phyloP scores from a whole-genome alignment of 129 eudicot genomes.

The Tanacetum coccineum region DNA sequence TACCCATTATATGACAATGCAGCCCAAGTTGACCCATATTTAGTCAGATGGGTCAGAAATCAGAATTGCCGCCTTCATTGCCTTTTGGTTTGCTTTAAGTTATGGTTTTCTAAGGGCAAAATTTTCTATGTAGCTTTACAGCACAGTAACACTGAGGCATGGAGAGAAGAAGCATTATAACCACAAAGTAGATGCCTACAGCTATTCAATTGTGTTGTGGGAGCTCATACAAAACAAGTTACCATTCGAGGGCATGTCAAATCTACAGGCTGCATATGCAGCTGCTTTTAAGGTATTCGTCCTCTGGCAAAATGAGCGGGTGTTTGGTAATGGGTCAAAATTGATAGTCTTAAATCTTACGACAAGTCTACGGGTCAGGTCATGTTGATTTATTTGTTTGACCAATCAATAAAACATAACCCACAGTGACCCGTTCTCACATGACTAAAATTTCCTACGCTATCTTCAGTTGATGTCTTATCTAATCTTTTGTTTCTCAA shows the following conservation, averaged over 20 bases:
- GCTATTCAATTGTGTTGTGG: conserved; percentile 84
- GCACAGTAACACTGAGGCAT: conserved; percentile 77
- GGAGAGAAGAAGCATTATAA: conserved; percentile 88
- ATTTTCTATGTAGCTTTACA: conserved; percentile 58
- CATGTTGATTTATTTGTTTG: neutral
- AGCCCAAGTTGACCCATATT: neutral
- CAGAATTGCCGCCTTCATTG: no score
- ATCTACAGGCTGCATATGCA: conserved; percentile 78
- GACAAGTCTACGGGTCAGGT: no score
- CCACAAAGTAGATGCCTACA: conserved; percentile 83
- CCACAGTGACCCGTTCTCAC: neutral
- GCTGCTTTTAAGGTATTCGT: conserved; percentile 80
- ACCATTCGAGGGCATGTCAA: conserved; percentile 77
- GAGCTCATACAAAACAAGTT: conserved; percentile 81
- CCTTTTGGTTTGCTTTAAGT: neutral
- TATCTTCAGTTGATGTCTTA: neutral
- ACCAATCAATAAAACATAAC: neutral
- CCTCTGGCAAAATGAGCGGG: neutral
- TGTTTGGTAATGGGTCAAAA: conserved; percentile 10
- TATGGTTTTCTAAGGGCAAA: neutral
- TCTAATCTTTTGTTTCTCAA: neutral
- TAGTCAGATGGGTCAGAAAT: neutral
- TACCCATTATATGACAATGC: neutral
- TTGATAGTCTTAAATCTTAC: neutral
- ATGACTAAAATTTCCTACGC: neutral